These are phyloP conservation scores for Inga laurina DNA, from an alignment of 306 rosid genomes.

Conservation along the genomic window DNA sequence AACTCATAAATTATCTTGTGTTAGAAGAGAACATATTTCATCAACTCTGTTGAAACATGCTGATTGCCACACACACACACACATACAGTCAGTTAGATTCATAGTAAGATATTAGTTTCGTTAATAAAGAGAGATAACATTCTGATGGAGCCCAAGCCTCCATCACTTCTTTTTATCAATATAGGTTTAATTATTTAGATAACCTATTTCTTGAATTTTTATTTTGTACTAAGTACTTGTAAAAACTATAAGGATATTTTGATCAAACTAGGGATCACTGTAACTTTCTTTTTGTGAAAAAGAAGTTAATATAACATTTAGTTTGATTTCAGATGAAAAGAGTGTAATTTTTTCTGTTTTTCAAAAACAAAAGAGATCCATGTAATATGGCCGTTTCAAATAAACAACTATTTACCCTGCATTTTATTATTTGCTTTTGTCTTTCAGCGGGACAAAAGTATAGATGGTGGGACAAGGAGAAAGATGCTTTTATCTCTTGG, in stretches of 20 bases:
- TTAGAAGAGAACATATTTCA: not conserved
- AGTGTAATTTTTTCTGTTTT: not conserved
- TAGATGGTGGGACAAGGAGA: constrained; percentile 9
- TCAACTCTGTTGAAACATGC: not conserved
- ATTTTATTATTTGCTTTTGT: not conserved
- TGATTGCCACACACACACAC: not conserved
- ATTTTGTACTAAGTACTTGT: not conserved
- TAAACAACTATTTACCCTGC: not conserved
- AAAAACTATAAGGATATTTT: not conserved
- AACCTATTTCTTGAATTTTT: not conserved
- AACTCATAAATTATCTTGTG: not conserved
- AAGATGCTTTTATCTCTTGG: not conserved
- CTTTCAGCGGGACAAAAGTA: not conserved
- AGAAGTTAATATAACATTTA: not conserved
- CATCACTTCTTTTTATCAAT: not conserved
- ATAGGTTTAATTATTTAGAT: not conserved
- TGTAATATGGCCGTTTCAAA: not conserved
- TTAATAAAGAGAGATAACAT: not conserved
- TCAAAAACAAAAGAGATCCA: not conserved
- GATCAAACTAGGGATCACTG: not conserved
- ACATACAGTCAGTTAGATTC: not conserved
- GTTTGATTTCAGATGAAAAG: not conserved
- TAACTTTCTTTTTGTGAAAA: not conserved
- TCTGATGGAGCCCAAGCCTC: not conserved
- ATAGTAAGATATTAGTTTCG: not conserved